Evolutionary conservation across 352 stramenopile genomes (phyloP), one percentile per base, ranked within the genome.

Genomic region (Nothophytophthora sp.): DNA sequence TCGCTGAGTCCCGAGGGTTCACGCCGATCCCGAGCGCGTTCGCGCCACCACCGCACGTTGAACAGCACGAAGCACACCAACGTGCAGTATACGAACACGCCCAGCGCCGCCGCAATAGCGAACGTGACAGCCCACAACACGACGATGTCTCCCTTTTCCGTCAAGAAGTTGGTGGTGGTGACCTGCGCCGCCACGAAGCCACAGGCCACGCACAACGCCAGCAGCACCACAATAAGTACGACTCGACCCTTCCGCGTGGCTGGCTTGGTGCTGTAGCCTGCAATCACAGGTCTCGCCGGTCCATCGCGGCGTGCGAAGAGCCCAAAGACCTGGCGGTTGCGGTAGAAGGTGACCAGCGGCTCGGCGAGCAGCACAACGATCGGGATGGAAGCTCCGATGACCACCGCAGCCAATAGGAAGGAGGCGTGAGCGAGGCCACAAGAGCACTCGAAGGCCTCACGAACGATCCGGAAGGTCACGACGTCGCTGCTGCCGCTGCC

Each of bases 341-440:
- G 65, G 48, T 88, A 88, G 55, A 88, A 82, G 16, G 71, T 84
- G 23, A 86, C 76, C 22, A 86, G 45, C 27, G 78, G 69, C 50
- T 88, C 66, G 4, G 71, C 55, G 8, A 81, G n/a, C 19, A 83
- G 44, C 18, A 73, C 55, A 16, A 60, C 33, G 1, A 82, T 20
- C 1, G 76, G 73, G 16, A 88, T 47, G 3, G 52, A 55, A 5
- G 60, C 49, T 18, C 63, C 73, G 44, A 82, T 70, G 10, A 80
- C 20, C 23, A 79, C 61, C 18, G 76, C 63, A n/a, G 42, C 52
- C 25, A 74, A 57, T 29, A 68, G 35, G 22, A 79, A 74, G 5
- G 75, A 79, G 7, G 60, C 50, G 36, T 82, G 58, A 10, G 45
- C 37, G 25, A 84, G 45, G 4, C 76, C 76, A 29, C 76, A 88